These are phyloP conservation scores for Crithidia bombi DNA, from an alignment of 208 protist genomes.

Conservation along the genomic window DNA sequence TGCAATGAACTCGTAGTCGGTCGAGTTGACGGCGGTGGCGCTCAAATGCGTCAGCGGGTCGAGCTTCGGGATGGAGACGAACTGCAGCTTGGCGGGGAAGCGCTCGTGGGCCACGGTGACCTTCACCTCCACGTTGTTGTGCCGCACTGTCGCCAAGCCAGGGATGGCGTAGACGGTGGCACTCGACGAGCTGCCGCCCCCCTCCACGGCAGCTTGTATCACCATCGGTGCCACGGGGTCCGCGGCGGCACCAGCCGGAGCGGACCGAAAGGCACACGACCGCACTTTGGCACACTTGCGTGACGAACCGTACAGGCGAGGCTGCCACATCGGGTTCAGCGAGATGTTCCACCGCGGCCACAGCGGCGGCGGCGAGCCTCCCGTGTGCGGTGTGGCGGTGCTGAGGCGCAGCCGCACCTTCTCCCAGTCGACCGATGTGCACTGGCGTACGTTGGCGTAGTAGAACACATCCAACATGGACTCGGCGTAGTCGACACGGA, in stretches of 20 bases:
- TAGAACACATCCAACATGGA: conserved; percentile 51
- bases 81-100: conserved; percentile 45
- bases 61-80: conserved; percentile 44
- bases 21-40: conserved; percentile 51
- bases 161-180: conserved; percentile 52
- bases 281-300: background rate
- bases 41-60: conserved; percentile 38
- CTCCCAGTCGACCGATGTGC: conserved; percentile 55
- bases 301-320: background rate
- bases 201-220: conserved; percentile 21
- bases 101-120: conserved; percentile 44
- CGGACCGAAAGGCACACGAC: background rate
- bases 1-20: conserved; percentile 52
- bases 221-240: conserved; percentile 28
- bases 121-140: conserved; percentile 49
- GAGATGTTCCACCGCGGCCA: conserved; percentile 39
- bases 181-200: conserved; percentile 29
- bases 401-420: conserved; percentile 54
- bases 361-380: conserved; percentile 38
- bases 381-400: conserved; percentile 53
- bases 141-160: conserved; percentile 42
- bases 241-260: background rate
- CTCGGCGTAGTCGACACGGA: conserved; percentile 41
- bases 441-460: conserved; percentile 52
- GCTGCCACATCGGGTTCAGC: conserved; percentile 15